phyloP scores from a whole-genome alignment of 2,329 filamentous ascomycete genomes.

The Colletotrichum nymphaeae region DNA sequence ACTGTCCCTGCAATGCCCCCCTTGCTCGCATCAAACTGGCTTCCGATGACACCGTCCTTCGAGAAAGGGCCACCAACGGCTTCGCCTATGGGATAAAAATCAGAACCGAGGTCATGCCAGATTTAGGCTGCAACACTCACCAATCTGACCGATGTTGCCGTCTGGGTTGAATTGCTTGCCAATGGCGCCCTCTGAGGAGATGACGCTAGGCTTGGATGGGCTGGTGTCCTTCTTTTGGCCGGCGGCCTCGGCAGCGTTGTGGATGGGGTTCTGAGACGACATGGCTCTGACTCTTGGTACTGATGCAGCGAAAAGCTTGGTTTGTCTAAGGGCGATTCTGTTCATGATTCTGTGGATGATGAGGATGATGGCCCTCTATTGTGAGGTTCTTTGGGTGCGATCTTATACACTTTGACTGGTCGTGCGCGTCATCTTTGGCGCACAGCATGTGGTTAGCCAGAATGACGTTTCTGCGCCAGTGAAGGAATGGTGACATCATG shows the following conservation, averaged over 20 bases:
- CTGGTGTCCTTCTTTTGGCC: constrained; percentile 27
- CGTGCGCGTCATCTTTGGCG: constrained; percentile 21
- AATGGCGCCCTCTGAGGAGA: constrained; percentile 27
- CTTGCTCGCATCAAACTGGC: constrained; percentile 29
- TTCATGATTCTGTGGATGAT: not conserved
- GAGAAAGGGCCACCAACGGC: constrained; percentile 25
- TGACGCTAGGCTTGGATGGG: constrained; percentile 26
- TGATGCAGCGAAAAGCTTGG: not conserved
- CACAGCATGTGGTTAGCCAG: not conserved
- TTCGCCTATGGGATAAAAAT: not conserved
- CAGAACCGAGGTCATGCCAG: no score
- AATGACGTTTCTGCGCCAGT: constrained; percentile 18
- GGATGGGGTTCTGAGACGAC: constrained; percentile 23
- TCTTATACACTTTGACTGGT: not conserved
- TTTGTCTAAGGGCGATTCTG: not conserved
- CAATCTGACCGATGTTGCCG: constrained; percentile 28
- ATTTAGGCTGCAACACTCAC: not conserved
- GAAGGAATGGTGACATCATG: constrained; percentile 30
- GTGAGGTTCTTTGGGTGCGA: not conserved
- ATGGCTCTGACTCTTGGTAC: not conserved
- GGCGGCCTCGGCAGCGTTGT: constrained; percentile 1
- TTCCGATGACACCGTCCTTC: constrained; percentile 23
- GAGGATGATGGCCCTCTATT: fast-evolving
- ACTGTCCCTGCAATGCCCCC: constrained; percentile 24
- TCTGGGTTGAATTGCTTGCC: constrained; percentile 34